Conservation (phyloP, 805 yeast species). For the Saccharomyces mikatae region DNA sequence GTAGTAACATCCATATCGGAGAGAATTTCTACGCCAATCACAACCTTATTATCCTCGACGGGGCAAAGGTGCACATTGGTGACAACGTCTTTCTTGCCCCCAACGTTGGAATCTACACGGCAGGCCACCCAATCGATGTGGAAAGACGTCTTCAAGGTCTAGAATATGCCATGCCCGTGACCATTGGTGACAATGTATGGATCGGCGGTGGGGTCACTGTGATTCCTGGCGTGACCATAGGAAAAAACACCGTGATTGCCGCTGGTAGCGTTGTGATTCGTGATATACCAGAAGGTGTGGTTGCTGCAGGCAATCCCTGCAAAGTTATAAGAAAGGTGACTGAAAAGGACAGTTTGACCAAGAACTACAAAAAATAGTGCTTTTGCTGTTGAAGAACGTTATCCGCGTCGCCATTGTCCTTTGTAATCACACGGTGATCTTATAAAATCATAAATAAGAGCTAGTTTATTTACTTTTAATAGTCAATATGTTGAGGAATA, state of each 20-base stretch:
- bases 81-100: constrained; percentile 57
- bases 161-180: constrained; percentile 51
- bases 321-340: constrained; percentile 32
- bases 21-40: constrained; percentile 53
- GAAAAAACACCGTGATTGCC: constrained; percentile 53
- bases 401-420: background rate
- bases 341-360: background rate
- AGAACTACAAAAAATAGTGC: constrained; percentile 1
- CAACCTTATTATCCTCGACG: constrained; percentile 49
- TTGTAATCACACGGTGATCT: too few species aligned
- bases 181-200: constrained; percentile 62
- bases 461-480: background rate
- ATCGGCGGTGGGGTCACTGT: constrained; percentile 48
- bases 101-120: constrained; percentile 49
- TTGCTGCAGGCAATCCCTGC: constrained; percentile 62
- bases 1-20: constrained; percentile 52
- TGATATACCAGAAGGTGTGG: constrained; percentile 45
- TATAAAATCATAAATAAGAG: background rate
- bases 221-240: constrained; percentile 60
- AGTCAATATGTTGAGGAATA: background rate
- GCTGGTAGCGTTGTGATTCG: constrained; percentile 61
- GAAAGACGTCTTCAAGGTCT: constrained; percentile 30
- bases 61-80: constrained; percentile 56
- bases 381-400: background rate
- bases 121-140: constrained; percentile 56